Percentiles rank a stretch among this genome's conserved stretches.
Evolutionary conservation across 2,329 filamentous ascomycete genomes (phyloP).

Genomic region (Setomelanomma holmii): DNA sequence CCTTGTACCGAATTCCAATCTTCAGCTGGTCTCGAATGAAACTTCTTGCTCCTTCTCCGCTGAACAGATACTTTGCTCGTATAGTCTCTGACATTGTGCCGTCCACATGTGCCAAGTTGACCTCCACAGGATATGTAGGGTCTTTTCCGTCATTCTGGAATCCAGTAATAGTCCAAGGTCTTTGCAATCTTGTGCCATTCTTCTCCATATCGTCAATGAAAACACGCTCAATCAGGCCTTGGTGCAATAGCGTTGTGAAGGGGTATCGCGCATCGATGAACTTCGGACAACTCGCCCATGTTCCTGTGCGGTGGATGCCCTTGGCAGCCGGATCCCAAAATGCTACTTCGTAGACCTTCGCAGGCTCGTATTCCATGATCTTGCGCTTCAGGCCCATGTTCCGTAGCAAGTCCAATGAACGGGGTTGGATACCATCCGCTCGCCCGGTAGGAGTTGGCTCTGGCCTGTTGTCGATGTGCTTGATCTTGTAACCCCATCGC

Average conservation of each 20-base stretch:
- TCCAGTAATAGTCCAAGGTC: conserved; percentile 68
- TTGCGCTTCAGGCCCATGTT: conserved; percentile 89
- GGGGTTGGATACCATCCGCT: conserved; percentile 90
- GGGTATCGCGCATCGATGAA: conserved; percentile 74
- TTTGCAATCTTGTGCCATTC: conserved; percentile 62
- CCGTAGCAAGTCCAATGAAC: conserved; percentile 82
- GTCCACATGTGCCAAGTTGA: conserved; percentile 78
- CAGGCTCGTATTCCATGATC: conserved; percentile 87
- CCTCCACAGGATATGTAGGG: conserved; percentile 79
- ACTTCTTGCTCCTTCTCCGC: conserved; percentile 67
- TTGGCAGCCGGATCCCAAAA: conserved; percentile 68
- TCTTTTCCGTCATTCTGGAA: conserved; percentile 68
- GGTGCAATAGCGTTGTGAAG: conserved; percentile 68
- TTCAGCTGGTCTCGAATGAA: conserved; percentile 69
- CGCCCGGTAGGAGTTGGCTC: conserved; percentile 86
- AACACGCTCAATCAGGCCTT: conserved; percentile 68
- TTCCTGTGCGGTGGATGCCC: conserved; percentile 66
- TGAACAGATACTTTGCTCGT: conserved; percentile 68
- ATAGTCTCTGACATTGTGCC: conserved; percentile 72
- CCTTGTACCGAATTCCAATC: conserved; percentile 70
- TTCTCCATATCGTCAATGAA: conserved; percentile 68
- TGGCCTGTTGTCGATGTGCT: conserved; percentile 89
- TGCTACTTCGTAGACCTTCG: conserved; percentile 78
- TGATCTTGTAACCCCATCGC: conserved; percentile 93
- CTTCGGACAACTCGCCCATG: conserved; percentile 85